phyloP scores from a whole-genome alignment of 257 asterid species.

The Avicennia marina region DNA sequence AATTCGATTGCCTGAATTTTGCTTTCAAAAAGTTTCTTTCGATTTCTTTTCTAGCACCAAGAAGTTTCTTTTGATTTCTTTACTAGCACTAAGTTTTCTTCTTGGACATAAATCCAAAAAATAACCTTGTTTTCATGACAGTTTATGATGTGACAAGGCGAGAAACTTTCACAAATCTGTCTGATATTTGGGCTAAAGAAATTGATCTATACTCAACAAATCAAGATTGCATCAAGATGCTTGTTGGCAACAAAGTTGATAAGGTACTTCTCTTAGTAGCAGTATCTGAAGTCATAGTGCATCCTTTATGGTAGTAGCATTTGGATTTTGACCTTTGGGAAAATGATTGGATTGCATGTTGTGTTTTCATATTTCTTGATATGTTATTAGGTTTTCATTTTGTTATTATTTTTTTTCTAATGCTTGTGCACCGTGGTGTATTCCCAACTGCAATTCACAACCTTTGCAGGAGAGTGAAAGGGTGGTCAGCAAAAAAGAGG shows the following conservation, averaged over 20 bases:
- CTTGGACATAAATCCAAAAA: conserved; percentile 2
- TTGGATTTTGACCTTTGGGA: neutral
- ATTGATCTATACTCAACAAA: conserved; percentile 82
- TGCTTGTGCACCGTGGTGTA: neutral
- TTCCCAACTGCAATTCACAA: too few species aligned
- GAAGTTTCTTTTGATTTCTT: neutral
- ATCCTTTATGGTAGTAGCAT: neutral
- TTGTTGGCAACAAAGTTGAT: conserved; percentile 92
- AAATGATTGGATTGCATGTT: neutral
- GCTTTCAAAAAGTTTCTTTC: neutral
- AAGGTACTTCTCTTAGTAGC: conserved; percentile 70
- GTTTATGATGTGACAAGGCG: conserved; percentile 90
- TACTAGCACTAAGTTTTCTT: neutral
- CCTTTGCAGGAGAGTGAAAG: conserved; percentile 56
- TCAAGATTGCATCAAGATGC: conserved; percentile 94
- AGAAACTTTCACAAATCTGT: conserved; percentile 80
- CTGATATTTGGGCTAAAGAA: conserved; percentile 92
- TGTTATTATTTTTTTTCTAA: too few species aligned
- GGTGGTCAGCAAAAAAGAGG: conserved; percentile 67
- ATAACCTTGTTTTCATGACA: conserved; percentile 21
- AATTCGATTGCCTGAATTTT: neutral
- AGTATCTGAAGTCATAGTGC: too few species aligned
- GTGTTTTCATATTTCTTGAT: neutral
- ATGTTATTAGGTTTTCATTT: too few species aligned
- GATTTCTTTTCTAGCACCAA: conserved; percentile 6